Conservation (phyloP, 495 filamentous ascomycete species). For the Podospora pseudocomata region DNA sequence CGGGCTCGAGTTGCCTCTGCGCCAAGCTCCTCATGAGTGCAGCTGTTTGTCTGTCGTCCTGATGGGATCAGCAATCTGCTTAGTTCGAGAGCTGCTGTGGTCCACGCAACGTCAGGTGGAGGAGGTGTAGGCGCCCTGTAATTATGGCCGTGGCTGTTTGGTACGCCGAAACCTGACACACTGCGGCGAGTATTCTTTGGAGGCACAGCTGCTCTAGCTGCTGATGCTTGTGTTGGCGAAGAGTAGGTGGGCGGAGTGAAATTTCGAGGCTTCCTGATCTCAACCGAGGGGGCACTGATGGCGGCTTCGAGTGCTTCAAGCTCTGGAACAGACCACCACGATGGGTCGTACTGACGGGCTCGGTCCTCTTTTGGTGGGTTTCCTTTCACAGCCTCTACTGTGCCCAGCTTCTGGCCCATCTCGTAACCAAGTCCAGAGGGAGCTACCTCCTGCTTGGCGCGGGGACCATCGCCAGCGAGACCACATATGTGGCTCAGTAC, state of each 20-base stretch:
- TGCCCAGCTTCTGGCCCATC: slow-evolving; percentile 47
- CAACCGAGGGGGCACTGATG: slow-evolving; percentile 52
- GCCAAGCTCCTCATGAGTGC: slow-evolving; percentile 68
- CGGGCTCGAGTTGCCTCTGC: slow-evolving; percentile 58
- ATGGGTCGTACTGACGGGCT: slow-evolving; percentile 52
- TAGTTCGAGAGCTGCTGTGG: slow-evolving; percentile 72
- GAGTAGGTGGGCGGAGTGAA: slow-evolving; percentile 61
- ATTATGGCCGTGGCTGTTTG: slow-evolving; percentile 28
- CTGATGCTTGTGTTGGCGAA: slow-evolving; percentile 72
- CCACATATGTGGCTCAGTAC: slow-evolving; percentile 85
- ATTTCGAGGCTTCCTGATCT: slow-evolving; percentile 51
- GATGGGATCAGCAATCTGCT: slow-evolving; percentile 77
- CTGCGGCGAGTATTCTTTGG: slow-evolving; percentile 47
- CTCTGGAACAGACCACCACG: slow-evolving; percentile 70
- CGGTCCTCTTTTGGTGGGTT: slow-evolving; percentile 26
- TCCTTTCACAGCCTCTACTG: slow-evolving; percentile 35
- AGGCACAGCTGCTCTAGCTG: slow-evolving; percentile 64
- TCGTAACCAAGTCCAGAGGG: slow-evolving; percentile 47
- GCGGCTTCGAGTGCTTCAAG: slow-evolving; percentile 59
- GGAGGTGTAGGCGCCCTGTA: slow-evolving; percentile 53
- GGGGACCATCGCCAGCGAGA: slow-evolving; percentile 54
- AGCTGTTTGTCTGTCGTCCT: slow-evolving; percentile 67
- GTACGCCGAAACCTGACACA: slow-evolving; percentile 33
- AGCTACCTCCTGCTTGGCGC: slow-evolving; percentile 36
- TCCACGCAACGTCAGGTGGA: slow-evolving; percentile 78